phyloP scores from a whole-genome alignment of 2,329 filamentous ascomycete genomes.

The Teratosphaeria gauchensis region DNA sequence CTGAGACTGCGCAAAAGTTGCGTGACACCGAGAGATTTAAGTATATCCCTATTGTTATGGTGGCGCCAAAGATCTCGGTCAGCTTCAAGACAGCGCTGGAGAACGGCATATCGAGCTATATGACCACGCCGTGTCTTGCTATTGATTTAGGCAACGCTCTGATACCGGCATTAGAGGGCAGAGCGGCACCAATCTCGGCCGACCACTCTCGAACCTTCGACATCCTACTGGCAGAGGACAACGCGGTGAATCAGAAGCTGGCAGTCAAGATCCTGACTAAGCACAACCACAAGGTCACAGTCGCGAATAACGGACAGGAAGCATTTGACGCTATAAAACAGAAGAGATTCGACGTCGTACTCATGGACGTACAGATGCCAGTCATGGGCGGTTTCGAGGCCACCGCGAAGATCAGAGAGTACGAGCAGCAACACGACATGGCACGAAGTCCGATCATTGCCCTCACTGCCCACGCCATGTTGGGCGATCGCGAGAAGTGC shows the following conservation, averaged over 20 bases:
- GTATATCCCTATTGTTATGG: constrained; percentile 88
- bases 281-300: constrained; percentile 84
- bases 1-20: constrained; percentile 76
- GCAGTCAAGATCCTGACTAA: constrained; percentile 97
- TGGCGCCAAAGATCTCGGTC: constrained; percentile 82
- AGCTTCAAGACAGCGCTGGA: constrained; percentile 89
- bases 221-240: constrained; percentile 91
- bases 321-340: constrained; percentile 86
- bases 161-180: constrained; percentile 87
- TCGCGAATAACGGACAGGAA: constrained; percentile 90
- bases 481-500: constrained; percentile 95
- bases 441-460: constrained; percentile 91
- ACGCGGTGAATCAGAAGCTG: constrained; percentile 90
- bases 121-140: constrained; percentile 90
- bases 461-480: constrained; percentile 94
- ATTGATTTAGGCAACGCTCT: constrained; percentile 95
- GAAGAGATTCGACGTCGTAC: constrained; percentile 87
- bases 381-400: constrained; percentile 99
- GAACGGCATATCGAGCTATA: constrained; percentile 95
- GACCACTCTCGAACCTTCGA: constrained; percentile 94
- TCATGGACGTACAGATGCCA: constrained; percentile 99
- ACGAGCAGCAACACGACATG: constrained; percentile 70
- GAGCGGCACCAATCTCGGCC: constrained; percentile 80
- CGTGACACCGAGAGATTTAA: constrained; percentile 91
- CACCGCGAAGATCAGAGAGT: constrained; percentile 91